A percentile compares a stretch with the other conserved stretches of the same genome.
phyloP scores from a whole-genome alignment of 2,329 filamentous ascomycete genomes.

The Trichothecium roseum region DNA sequence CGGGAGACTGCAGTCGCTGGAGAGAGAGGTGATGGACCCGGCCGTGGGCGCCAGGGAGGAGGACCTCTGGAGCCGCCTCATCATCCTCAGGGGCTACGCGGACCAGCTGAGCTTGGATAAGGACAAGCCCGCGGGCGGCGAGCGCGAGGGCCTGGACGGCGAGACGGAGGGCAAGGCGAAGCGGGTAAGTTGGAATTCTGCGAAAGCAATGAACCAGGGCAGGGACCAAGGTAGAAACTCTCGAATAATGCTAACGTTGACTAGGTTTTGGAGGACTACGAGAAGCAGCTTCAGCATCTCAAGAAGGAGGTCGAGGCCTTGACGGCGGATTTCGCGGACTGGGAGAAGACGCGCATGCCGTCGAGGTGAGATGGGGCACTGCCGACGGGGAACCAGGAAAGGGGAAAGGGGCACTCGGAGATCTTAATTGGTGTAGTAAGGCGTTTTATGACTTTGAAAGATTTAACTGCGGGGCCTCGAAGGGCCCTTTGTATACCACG shows the following conservation, averaged over 20 bases:
- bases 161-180: conserved; percentile 63
- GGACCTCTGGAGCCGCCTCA: conserved; percentile 76
- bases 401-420: no score
- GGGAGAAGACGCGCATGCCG: conserved; percentile 36
- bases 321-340: conserved; percentile 44
- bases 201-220: not conserved
- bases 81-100: conserved; percentile 62
- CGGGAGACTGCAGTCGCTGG: conserved; percentile 58
- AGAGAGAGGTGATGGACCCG: conserved; percentile 63
- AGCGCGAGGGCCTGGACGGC: conserved; percentile 51
- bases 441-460: not conserved
- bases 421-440: conserved; percentile 7
- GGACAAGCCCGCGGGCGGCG: conserved; percentile 51
- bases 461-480: not conserved
- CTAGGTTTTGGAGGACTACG: conserved; percentile 71
- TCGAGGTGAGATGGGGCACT: conserved; percentile 2
- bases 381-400: no score
- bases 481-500: not conserved
- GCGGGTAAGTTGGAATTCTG: conserved; percentile 43
- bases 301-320: conserved; percentile 60
- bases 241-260: no score
- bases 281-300: conserved; percentile 67
- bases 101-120: conserved; percentile 64
- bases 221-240: no score
- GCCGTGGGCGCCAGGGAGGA: conserved; percentile 66